Evolutionary conservation across 106 monocot genomes (phyloP).

Genomic region (Dendrobium chrysotoxum): DNA sequence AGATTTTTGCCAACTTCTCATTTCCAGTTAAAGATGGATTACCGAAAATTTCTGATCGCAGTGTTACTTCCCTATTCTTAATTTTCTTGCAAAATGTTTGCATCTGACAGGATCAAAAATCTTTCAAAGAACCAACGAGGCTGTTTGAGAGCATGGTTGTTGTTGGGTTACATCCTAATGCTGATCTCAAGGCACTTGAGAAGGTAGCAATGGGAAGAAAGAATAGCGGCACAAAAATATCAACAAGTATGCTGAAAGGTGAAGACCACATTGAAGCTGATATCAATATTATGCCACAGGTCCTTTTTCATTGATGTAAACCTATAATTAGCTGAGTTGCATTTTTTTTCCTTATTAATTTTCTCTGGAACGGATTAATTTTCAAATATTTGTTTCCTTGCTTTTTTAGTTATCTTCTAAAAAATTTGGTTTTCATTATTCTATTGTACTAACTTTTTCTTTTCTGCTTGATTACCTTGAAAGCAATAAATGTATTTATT

Average conservation of each 20-base stretch:
- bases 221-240: slow-evolving; percentile 37
- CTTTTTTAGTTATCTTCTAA: neutral
- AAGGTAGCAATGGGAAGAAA: slow-evolving; percentile 41
- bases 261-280: slow-evolving; percentile 54
- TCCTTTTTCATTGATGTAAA: neutral
- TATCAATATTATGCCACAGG: slow-evolving; percentile 86
- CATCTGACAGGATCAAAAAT: slow-evolving; percentile 54
- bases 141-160: slow-evolving; percentile 93
- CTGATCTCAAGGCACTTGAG: slow-evolving; percentile 57
- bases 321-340: neutral
- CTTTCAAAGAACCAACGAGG: slow-evolving; percentile 63
- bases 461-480: neutral
- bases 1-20: neutral
- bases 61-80: neutral
- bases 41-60: neutral
- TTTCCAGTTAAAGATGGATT: neutral
- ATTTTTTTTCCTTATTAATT: slow-evolving; percentile 2
- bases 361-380: neutral
- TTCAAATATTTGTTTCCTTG: neutral
- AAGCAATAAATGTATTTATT: neutral
- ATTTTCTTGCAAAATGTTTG: neutral
- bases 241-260: slow-evolving; percentile 39
- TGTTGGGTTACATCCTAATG: slow-evolving; percentile 76
- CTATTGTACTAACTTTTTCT: neutral
- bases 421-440: slow-evolving; percentile 1